These are phyloP conservation scores for Verticillium nubilum DNA, from an alignment of 2,329 filamentous ascomycete genomes.

Conservation along the genomic window DNA sequence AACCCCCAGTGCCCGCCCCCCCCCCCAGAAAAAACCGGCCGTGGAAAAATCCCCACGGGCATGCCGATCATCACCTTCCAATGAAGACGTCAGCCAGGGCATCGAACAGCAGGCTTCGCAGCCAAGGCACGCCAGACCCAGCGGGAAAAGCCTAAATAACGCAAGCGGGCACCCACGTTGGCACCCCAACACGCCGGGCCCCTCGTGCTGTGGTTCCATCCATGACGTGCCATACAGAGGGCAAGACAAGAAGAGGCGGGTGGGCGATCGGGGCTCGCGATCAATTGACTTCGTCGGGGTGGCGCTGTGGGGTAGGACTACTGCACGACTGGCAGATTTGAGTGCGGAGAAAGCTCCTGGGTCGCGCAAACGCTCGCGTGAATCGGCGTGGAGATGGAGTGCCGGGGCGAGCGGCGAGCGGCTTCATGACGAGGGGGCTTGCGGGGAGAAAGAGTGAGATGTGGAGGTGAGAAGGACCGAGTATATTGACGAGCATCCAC, in stretches of 20 bases:
- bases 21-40: neutral
- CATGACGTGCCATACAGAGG: neutral
- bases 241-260: neutral
- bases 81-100: neutral
- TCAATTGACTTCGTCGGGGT: neutral
- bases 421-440: neutral
- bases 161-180: no score
- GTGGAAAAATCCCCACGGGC: neutral
- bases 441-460: neutral
- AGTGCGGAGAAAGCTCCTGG: neutral
- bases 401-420: neutral
- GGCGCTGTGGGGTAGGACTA: neutral
- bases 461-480: neutral
- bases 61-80: neutral
- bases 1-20: no score
- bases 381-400: neutral
- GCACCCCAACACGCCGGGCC: neutral
- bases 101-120: neutral
- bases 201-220: neutral
- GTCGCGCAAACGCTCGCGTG: neutral
- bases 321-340: neutral
- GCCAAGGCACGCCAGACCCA: neutral
- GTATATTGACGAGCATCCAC: neutral
- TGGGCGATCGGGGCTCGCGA: neutral
- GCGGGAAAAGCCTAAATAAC: neutral